Percentiles rank a stretch among this genome's conserved stretches.
phyloP scores from a whole-genome alignment of 164 flowering plant species.

The Macadamia tetraphylla region DNA sequence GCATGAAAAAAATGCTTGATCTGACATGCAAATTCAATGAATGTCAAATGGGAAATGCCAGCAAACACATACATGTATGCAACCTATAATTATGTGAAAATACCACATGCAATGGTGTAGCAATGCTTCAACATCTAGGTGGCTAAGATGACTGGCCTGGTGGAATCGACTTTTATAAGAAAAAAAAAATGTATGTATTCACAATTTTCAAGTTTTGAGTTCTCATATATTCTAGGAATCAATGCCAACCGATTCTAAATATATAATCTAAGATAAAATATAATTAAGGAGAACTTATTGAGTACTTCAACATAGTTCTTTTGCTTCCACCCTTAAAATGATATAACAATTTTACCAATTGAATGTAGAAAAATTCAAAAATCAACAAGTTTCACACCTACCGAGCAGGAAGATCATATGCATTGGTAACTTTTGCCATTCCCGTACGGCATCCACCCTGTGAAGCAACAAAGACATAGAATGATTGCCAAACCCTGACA shows the following conservation, averaged over 20 bases:
- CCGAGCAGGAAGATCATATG: slow-evolving; percentile 97
- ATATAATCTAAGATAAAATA: not conserved
- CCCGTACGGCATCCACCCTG: slow-evolving; percentile 99
- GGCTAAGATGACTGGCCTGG: too few relatives aligned
- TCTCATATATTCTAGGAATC: not conserved
- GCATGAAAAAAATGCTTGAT: too few relatives aligned
- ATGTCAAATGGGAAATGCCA: too few relatives aligned
- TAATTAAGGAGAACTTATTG: too few relatives aligned
- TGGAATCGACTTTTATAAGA: too few relatives aligned
- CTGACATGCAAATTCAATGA: too few relatives aligned
- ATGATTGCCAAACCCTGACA: not conserved
- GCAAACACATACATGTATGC: too few relatives aligned
- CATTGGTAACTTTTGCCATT: slow-evolving; percentile 97
- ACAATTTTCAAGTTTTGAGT: not conserved
- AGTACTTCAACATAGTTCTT: not conserved
- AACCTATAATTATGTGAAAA: too few relatives aligned
- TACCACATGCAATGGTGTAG: too few relatives aligned
- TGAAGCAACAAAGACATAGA: slow-evolving; percentile 8
- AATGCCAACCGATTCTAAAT: not conserved
- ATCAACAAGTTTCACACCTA: slow-evolving; percentile 22
- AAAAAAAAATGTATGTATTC: too few relatives aligned
- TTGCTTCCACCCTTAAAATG: not conserved
- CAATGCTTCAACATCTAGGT: too few relatives aligned
- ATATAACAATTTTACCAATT: not conserved
- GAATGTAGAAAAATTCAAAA: not conserved